Evolutionary conservation across 2,329 filamentous ascomycete genomes (phyloP).

Genomic region (Geosmithia flava): DNA sequence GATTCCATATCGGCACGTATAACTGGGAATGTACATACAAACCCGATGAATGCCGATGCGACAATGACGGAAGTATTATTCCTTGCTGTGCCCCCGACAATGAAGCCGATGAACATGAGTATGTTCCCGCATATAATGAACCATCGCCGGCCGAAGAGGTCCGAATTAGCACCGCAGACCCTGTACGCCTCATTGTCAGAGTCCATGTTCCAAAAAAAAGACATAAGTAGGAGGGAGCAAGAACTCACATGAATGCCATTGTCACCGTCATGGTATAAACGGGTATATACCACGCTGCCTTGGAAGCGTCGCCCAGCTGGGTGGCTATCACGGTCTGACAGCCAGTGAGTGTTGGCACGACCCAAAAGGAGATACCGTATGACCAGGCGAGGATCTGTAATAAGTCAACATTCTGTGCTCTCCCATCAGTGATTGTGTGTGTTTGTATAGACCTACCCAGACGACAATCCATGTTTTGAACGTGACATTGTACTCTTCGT

Average conservation of each 20-base stretch:
- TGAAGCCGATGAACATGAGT: constrained; percentile 20
- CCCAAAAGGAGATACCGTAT: constrained; percentile 25
- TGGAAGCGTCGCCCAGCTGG: constrained; percentile 18
- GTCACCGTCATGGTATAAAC: constrained; percentile 21
- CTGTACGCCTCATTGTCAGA: constrained; percentile 1
- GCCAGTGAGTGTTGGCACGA: constrained; percentile 18
- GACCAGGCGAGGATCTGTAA: constrained; percentile 17
- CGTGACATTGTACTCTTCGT: constrained; percentile 23
- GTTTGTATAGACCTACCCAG: constrained; percentile 4
- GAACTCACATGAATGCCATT: constrained; percentile 3
- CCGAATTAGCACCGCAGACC: constrained; percentile 28
- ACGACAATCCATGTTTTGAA: constrained; percentile 27
- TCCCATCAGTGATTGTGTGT: not conserved
- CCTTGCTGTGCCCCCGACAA: constrained; percentile 22
- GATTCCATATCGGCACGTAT: no score
- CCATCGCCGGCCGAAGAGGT: constrained; percentile 28
- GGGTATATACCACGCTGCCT: constrained; percentile 19
- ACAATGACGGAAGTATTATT: constrained; percentile 23
- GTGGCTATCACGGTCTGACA: constrained; percentile 16
- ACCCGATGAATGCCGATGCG: constrained; percentile 26
- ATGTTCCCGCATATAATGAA: constrained; percentile 13
- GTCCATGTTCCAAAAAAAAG: not conserved
- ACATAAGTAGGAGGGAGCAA: not conserved
- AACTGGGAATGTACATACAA: constrained; percentile 9
- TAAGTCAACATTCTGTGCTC: not conserved